These are phyloP conservation scores for Eleusine coracana DNA, from an alignment of 176 grass and related monocot genomes.

Conservation along the genomic window DNA sequence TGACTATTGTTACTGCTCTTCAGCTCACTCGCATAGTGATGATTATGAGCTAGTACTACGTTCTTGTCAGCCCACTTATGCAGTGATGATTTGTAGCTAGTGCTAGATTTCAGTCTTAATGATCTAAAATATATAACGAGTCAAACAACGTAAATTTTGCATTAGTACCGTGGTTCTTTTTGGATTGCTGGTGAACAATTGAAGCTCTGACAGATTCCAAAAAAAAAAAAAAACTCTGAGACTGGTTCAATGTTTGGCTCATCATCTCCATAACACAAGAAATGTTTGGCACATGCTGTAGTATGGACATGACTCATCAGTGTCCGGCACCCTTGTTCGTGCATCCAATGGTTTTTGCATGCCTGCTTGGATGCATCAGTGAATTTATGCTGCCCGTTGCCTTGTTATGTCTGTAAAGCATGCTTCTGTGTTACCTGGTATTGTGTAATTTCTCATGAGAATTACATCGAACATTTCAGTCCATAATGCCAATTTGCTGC, in stretches of 20 bases:
- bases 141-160: not conserved
- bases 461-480: not conserved
- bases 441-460: not conserved
- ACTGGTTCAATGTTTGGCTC: conserved; percentile 19
- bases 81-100: not conserved
- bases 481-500: not conserved
- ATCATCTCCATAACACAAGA: not conserved
- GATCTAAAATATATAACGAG: not conserved
- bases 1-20: not conserved
- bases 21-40: not conserved
- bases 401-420: not conserved
- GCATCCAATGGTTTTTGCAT: not conserved
- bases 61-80: not conserved
- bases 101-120: conserved; percentile 10
- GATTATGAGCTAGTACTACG: not conserved
- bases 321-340: not conserved
- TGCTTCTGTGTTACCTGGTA: conserved; percentile 13
- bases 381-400: not conserved
- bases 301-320: not conserved
- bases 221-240: not conserved
- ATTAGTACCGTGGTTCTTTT: not conserved
- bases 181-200: not conserved
- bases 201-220: not conserved
- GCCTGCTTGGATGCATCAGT: conserved; percentile 6
- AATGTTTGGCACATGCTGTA: not conserved